Base-by-base conservation (phyloP, 768 basidiomycete species). In the Cystobasidium onofrii region DNA sequence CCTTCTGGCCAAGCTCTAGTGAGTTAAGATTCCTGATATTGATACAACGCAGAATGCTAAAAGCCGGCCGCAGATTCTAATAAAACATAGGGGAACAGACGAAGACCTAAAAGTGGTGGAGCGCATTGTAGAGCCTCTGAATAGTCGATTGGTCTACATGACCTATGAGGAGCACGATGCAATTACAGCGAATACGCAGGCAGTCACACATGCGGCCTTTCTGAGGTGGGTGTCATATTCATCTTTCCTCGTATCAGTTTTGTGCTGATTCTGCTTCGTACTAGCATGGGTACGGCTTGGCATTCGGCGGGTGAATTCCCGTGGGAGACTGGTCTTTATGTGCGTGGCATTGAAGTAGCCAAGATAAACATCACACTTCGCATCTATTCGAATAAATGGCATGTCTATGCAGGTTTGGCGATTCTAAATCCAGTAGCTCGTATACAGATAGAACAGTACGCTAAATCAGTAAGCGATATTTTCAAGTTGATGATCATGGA, bases 221-320 rank as follows among this genome's bases (percentile, higher is more conserved):
- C 84, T 99, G 23, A 92, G 89, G 94, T 93, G 81, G 18, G 81
- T 75, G 25, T 52, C n/a, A 17, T 43, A 41, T 36, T n/a, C 52
- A 29, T n/a, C 27, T 1, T 17, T n/a, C 67, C 33, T 2, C 34
- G 0, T 18, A 27, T 34, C 33, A 0, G n/a, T 0, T 18, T 13
- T 18, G 18, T n/a, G 34, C 63, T 33, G 18, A 13, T 27, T 23
- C 20, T 43, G 9, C 52, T 25, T 27, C 27, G 17, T 63, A 13
- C 50, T 76, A 98, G 96, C 76, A 99, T 99, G 96, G 96, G 96
- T 9, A 95, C 92, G 0, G 96, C 96, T 0, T 99, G 96, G 96
- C 86, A 87, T 41, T 85, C 86, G 43, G 84, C 87, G 12, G 82
- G 83, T 9, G 84, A 85, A 25, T 98, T 96, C 80, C 96, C 96